A percentile compares a stretch with the other conserved stretches of the same genome.
phyloP scores from a whole-genome alignment of 2,329 filamentous ascomycete genomes.

The Coniochaeta sp. region DNA sequence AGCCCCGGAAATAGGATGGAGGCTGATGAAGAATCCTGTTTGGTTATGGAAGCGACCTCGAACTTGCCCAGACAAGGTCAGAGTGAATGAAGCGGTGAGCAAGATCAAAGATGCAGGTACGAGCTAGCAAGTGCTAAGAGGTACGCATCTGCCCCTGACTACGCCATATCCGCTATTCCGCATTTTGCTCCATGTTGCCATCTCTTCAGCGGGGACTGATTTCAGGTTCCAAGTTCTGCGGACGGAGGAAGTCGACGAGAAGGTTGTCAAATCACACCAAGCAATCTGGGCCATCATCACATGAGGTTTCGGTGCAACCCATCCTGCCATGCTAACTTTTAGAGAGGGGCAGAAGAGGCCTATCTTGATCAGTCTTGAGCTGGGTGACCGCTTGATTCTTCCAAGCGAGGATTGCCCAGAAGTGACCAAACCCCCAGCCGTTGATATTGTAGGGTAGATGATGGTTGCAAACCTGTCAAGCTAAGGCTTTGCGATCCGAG shows the following conservation, averaged over 20 bases:
- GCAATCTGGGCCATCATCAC: conserved; percentile 1
- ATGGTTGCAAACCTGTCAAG: background rate
- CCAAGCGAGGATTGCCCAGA: background rate
- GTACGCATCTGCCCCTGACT: background rate
- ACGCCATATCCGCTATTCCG: background rate
- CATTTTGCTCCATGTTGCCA: background rate
- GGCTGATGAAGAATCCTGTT: background rate
- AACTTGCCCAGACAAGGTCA: background rate
- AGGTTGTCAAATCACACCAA: background rate
- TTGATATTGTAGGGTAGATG: too few species aligned
- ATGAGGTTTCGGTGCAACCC: conserved; percentile 1
- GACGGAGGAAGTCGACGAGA: background rate
- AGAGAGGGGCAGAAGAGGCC: background rate
- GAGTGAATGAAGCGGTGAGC: conserved; percentile 1
- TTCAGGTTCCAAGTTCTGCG: background rate
- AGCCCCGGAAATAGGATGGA: background rate
- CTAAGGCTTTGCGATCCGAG: background rate
- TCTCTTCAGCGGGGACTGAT: background rate
- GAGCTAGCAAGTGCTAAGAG: too few species aligned
- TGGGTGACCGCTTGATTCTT: background rate
- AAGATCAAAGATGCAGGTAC: conserved; percentile 1
- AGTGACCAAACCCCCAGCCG: background rate
- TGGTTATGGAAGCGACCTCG: background rate
- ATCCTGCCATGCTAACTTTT: background rate
- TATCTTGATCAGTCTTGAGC: background rate